Evolutionary conservation across 768 basidiomycete species (phyloP).

Genomic region (Austroboletus eburneus): DNA sequence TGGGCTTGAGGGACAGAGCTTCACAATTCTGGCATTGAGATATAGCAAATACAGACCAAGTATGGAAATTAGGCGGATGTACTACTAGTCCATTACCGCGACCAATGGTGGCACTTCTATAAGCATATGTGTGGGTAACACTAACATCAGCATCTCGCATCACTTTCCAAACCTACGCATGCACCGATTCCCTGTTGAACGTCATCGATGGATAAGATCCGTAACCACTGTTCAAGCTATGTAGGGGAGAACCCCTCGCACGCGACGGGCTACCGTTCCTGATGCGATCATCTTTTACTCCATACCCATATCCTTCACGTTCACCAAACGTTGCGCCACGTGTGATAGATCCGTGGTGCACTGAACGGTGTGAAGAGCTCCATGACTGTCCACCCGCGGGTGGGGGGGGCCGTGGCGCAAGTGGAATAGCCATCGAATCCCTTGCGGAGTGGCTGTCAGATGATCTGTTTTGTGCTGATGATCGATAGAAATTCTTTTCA

Average conservation of each 20-base stretch:
- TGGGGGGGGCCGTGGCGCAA: neutral
- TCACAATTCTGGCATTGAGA: no score
- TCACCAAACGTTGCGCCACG: neutral
- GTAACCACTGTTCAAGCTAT: slow-evolving; percentile 1
- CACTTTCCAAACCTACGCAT: no score
- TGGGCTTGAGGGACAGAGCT: no score
- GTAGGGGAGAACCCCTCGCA: slow-evolving; percentile 1
- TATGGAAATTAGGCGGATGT: no score
- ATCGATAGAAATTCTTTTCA: neutral
- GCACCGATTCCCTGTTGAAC: neutral
- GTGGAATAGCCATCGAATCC: neutral
- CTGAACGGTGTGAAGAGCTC: neutral
- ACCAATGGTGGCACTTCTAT: no score
- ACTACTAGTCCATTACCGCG: no score
- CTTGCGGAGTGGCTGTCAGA: neutral
- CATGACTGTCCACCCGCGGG: neutral
- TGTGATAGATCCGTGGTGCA: neutral
- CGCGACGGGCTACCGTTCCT: neutral
- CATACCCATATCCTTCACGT: neutral
- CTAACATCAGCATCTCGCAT: no score
- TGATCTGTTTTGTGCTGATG: neutral
- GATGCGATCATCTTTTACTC: neutral
- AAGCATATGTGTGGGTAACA: no score
- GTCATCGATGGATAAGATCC: neutral
- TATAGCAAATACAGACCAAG: no score